Percentiles rank a stretch among this genome's conserved stretches.
Conservation (phyloP, 1,284 basidiomycete species). For the Ustilago nuda region DNA sequence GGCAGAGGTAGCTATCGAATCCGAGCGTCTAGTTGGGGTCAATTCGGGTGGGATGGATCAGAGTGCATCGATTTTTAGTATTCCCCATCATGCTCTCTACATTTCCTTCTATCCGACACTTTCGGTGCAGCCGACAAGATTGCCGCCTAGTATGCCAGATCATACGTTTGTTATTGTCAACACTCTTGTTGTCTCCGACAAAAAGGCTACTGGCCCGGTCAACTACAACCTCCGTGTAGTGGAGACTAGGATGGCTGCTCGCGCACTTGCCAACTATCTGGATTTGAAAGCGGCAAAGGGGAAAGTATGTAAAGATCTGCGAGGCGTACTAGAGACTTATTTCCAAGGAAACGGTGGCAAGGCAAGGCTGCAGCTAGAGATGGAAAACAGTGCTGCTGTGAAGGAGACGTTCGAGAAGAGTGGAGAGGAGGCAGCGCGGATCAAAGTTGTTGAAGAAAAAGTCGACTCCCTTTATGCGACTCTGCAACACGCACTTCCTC, state of each 20-base stretch:
- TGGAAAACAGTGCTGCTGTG: slow-evolving; percentile 38
- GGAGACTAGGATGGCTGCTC: slow-evolving; percentile 63
- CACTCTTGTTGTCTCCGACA: slow-evolving; percentile 65
- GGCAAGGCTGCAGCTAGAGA: slow-evolving; percentile 32
- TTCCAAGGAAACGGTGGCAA: slow-evolving; percentile 43
- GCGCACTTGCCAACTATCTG: slow-evolving; percentile 41
- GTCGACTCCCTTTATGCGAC: slow-evolving; percentile 29
- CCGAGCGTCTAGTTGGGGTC: slow-evolving; percentile 65
- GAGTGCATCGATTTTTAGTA: slow-evolving; percentile 63
- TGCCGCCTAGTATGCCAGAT: slow-evolving; percentile 47
- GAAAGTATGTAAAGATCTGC: slow-evolving; percentile 36
- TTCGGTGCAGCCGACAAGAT: slow-evolving; percentile 33
- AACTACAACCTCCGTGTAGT: slow-evolving; percentile 68
- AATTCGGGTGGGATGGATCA: slow-evolving; percentile 69
- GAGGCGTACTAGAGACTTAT: slow-evolving; percentile 58
- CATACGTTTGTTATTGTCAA: slow-evolving; percentile 65
- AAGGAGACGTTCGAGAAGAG: slow-evolving; percentile 29
- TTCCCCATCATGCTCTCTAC: slow-evolving; percentile 60
- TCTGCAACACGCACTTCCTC: slow-evolving; percentile 34
- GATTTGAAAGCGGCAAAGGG: slow-evolving; percentile 21
- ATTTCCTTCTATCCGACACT: slow-evolving; percentile 64
- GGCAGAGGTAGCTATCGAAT: slow-evolving; percentile 66
- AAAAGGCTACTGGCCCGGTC: slow-evolving; percentile 66
- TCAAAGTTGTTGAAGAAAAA: slow-evolving; percentile 47
- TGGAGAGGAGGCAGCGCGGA: slow-evolving; percentile 60